Percentiles rank a stretch among this genome's conserved stretches.
Conservation (phyloP, 2,329 filamentous ascomycete genomes). For the Phaeosphaeriaceae sp. region DNA sequence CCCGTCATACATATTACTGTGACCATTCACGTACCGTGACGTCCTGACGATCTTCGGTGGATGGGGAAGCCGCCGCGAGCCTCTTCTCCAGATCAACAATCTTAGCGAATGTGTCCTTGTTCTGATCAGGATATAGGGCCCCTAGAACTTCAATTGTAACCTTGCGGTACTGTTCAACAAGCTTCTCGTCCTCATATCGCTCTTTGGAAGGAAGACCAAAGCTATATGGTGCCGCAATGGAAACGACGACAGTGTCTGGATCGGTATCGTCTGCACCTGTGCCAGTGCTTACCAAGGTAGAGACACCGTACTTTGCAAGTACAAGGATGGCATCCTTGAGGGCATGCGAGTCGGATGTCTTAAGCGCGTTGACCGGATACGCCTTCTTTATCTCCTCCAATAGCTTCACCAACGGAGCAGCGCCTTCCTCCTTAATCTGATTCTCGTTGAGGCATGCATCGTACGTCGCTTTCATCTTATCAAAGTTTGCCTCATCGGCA, state of each 20-base stretch:
- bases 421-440: slow-evolving; percentile 61
- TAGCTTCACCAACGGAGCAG: slow-evolving; percentile 62
- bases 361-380: slow-evolving; percentile 13
- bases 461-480: slow-evolving; percentile 69
- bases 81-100: slow-evolving; percentile 63
- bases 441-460: slow-evolving; percentile 70
- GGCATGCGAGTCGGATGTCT: slow-evolving; percentile 6
- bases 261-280: slow-evolving; percentile 58
- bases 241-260: slow-evolving; percentile 60
- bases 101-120: slow-evolving; percentile 45
- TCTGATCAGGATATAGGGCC: slow-evolving; percentile 28
- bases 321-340: slow-evolving; percentile 57
- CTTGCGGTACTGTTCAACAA: slow-evolving; percentile 40
- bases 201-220: slow-evolving; percentile 51
- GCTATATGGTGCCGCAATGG: slow-evolving; percentile 56
- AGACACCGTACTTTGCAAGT: slow-evolving; percentile 56
- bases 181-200: slow-evolving; percentile 42
- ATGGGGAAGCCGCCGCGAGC: slow-evolving; percentile 65
- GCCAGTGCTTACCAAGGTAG: slow-evolving; percentile 32
- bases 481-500: slow-evolving; percentile 67
- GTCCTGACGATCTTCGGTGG: slow-evolving; percentile 64
- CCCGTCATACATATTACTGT: neutral
- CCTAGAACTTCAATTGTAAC: slow-evolving; percentile 30
- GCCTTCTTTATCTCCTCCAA: slow-evolving; percentile 57
- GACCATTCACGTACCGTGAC: slow-evolving; percentile 52